Conservation (phyloP, 73 alveolate genomes). For the Uronychia setigera region DNA sequence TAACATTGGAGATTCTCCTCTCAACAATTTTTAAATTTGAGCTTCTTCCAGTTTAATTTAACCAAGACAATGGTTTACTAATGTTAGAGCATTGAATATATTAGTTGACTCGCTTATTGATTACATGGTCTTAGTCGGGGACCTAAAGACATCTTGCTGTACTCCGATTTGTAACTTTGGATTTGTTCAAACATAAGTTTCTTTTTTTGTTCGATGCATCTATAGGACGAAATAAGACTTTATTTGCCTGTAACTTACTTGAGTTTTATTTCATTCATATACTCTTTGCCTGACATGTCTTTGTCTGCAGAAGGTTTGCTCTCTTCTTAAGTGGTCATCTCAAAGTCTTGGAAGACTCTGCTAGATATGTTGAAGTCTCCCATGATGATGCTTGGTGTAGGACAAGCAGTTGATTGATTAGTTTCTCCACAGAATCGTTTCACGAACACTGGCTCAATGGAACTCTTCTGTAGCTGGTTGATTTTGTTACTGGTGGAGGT, state of each 20-base stretch:
- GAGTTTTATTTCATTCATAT: neutral
- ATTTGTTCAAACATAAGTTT: neutral
- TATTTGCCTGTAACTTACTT: neutral
- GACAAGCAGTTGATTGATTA: neutral
- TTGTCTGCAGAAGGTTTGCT: neutral
- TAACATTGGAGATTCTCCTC: slow-evolving; percentile 19
- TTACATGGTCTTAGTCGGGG: neutral
- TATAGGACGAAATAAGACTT: neutral
- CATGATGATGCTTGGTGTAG: no score
- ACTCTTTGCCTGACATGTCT: neutral
- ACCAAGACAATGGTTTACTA: no score
- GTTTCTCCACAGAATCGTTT: neutral
- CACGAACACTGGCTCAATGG: neutral
- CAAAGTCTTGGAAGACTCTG: no score
- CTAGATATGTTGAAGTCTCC: no score
- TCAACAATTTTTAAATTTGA: slow-evolving; percentile 40
- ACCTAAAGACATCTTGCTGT: neutral
- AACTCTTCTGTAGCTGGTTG: neutral
- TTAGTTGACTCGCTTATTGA: neutral
- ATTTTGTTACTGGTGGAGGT: neutral
- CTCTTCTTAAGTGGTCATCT: neutral
- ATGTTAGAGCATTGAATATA: neutral
- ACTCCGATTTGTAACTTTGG: neutral
- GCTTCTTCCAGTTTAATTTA: slow-evolving; percentile 31
- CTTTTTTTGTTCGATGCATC: neutral